Conservation (phyloP, 2,329 filamentous ascomycete genomes). For the Passalora sequoiae region DNA sequence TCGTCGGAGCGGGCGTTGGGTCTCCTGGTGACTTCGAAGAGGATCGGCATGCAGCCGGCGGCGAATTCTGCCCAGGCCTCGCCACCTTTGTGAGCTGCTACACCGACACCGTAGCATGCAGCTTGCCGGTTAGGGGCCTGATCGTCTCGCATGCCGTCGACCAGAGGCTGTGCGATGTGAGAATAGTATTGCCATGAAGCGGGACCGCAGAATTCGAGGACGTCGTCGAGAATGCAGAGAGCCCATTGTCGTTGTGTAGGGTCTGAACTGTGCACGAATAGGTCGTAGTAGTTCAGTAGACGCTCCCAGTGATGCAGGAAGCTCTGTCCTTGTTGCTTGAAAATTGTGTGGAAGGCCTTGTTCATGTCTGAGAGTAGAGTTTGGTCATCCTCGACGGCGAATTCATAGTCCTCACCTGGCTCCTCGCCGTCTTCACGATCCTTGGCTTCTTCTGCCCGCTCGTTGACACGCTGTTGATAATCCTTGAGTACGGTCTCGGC, state of each 20-base stretch:
- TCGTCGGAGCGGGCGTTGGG: conserved; percentile 82
- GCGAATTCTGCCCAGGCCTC: conserved; percentile 83
- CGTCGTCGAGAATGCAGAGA: conserved; percentile 97
- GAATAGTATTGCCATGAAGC: conserved; percentile 82
- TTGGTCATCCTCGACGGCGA: conserved; percentile 95
- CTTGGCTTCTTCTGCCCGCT: conserved; percentile 76
- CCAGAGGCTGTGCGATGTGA: conserved; percentile 79
- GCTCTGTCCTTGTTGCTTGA: conserved; percentile 83
- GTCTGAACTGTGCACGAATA: conserved; percentile 74
- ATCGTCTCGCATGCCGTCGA: conserved; percentile 77
- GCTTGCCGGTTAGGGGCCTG: conserved; percentile 92
- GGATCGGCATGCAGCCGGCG: conserved; percentile 67
- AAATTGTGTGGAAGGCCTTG: conserved; percentile 98
- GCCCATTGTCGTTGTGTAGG: conserved; percentile 95
- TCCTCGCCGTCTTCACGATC: conserved; percentile 71
- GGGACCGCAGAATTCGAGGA: conserved; percentile 90
- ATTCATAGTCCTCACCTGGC: conserved; percentile 75
- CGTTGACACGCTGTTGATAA: conserved; percentile 80
- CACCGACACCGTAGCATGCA: conserved; percentile 90
- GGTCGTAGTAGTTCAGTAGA: conserved; percentile 77
- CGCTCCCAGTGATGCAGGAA: conserved; percentile 88
- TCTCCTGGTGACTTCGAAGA: conserved; percentile 80
- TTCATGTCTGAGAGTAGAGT: conserved; percentile 98
- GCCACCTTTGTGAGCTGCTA: conserved; percentile 89
- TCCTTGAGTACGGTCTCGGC: conserved; percentile 83